Evolutionary conservation across 2,329 filamentous ascomycete genomes (phyloP), one percentile per base, ranked within the genome.

Genomic region (Microdochium bolleyi): DNA sequence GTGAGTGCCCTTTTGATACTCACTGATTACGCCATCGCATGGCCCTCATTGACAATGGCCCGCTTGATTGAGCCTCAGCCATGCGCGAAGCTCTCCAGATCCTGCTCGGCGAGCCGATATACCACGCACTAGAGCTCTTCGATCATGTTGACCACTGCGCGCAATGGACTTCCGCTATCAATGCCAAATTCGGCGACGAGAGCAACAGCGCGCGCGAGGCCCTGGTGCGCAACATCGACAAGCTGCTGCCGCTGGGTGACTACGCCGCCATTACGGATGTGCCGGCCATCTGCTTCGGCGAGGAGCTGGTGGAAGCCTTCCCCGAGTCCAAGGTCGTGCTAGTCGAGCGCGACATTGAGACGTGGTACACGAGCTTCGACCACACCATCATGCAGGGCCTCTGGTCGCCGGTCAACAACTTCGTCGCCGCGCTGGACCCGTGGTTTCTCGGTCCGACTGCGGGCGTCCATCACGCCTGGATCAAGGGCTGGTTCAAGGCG

Each of bases 271-370:
- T 57, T 1, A 59, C 56, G 2, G 61, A 63, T 9, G 14, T 59
- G 9, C 56, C 55, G 1, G 55, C 54, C 3, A 51, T 57, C 3
- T 58, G 67, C 32, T 62, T 60, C 27, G 51, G 54, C 5, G 32
- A 46, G 3, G 49, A 60, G 44, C 52, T 62, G 11, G 53, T 60
- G 51, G 49, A 52, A 3, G 58, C 55, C 0, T 63, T 59, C 46
- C 61, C 61, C 1, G 50, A 56, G 4, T 58, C 61, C 32, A 58
- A 56, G 27, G 59, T 63, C 10, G 57, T 62, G 16, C 25, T 62
- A 7, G 53, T 62, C 7, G 56, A 61, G 52, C 55, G 60, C 3
- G 56, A 58, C 32, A 59, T 58, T 30, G 59, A 61, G 1, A 30
- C 53, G 19, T 61, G 60, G 60, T 61, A 57, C 58, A 46, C 30